These are phyloP conservation scores for Colletotrichum chlorophyti DNA, from an alignment of 2,329 filamentous ascomycete genomes.

Conservation along the genomic window DNA sequence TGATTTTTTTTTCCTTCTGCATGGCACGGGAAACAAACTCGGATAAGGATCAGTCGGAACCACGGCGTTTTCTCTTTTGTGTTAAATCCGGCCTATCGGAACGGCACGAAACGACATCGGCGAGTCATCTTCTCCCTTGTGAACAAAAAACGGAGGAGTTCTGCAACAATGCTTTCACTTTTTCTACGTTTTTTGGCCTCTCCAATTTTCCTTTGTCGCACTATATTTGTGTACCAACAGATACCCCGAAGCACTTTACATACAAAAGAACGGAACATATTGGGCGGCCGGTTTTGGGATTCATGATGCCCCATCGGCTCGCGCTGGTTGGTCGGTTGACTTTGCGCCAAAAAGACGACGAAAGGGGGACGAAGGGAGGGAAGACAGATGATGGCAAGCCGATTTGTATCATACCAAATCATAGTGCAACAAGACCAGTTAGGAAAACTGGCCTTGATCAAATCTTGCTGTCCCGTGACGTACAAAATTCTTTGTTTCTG, in stretches of 20 bases:
- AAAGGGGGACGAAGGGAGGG: not conserved
- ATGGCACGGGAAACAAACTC: conserved; percentile 7
- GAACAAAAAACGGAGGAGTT: not conserved
- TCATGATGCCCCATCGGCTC: not conserved
- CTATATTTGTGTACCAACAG: conserved; percentile 29
- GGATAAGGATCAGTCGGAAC: conserved; percentile 22
- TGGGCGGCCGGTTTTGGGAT: conserved; percentile 10
- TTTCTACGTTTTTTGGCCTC: conserved; percentile 9
- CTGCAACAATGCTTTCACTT: conserved; percentile 5
- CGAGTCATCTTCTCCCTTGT: conserved; percentile 4
- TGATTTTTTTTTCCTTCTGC: not conserved
- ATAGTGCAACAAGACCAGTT: conserved; percentile 15
- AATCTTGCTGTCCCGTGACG: not conserved
- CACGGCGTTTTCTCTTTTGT: conserved; percentile 24
- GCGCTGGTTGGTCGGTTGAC: no score
- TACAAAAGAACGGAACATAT: conserved; percentile 26
- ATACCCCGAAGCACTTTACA: conserved; percentile 30
- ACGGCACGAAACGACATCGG: conserved; percentile 15
- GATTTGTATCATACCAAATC: conserved; percentile 20
- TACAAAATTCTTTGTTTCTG: no score
- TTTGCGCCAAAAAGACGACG: not conserved
- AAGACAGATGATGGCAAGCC: conserved; percentile 1
- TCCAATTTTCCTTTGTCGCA: conserved; percentile 25
- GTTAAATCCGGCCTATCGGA: not conserved
- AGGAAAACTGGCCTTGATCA: not conserved